Conservation (phyloP, 78 protist genomes). For the Planoprotostelium fungivorum region DNA sequence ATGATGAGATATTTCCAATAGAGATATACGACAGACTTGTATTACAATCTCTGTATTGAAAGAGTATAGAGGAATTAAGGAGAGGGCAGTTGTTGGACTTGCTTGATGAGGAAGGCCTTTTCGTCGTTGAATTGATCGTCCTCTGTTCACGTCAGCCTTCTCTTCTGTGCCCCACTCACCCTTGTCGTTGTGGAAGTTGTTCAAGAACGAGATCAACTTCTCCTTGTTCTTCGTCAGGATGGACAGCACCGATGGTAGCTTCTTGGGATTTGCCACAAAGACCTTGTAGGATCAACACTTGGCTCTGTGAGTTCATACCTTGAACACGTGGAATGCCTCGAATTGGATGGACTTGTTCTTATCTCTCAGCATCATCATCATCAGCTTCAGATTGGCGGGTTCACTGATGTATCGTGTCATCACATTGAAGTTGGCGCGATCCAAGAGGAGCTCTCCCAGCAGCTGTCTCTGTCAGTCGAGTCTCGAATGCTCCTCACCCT, state of each 20-base stretch:
- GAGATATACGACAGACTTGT: no score
- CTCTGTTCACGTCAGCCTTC: constrained; percentile 29
- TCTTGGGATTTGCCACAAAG: constrained; percentile 98
- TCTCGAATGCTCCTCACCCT: constrained; percentile 51
- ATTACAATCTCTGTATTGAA: no score
- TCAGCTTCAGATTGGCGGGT: constrained; percentile 77
- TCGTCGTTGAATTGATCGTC: constrained; percentile 94
- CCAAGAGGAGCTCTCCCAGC: constrained; percentile 92
- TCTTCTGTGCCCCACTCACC: constrained; percentile 5
- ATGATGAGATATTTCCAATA: no score
- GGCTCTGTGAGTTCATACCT: constrained; percentile 33
- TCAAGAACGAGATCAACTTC: constrained; percentile 77
- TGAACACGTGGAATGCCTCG: constrained; percentile 98
- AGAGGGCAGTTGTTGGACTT: constrained; percentile 66
- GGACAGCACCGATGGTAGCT: constrained; percentile 66
- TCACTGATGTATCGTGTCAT: constrained; percentile 87
- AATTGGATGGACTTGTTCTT: constrained; percentile 80
- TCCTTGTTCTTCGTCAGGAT: constrained; percentile 84
- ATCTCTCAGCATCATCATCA: constrained; percentile 92
- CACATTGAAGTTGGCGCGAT: constrained; percentile 85
- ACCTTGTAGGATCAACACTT: constrained; percentile 22
- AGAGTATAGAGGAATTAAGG: no score
- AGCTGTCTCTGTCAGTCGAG: constrained; percentile 63
- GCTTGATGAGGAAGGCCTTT: constrained; percentile 80
- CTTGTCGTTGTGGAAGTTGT: constrained; percentile 85